phyloP scores from a whole-genome alignment of 2,329 filamentous ascomycete genomes.

The Cadophora luteo-olivacea region DNA sequence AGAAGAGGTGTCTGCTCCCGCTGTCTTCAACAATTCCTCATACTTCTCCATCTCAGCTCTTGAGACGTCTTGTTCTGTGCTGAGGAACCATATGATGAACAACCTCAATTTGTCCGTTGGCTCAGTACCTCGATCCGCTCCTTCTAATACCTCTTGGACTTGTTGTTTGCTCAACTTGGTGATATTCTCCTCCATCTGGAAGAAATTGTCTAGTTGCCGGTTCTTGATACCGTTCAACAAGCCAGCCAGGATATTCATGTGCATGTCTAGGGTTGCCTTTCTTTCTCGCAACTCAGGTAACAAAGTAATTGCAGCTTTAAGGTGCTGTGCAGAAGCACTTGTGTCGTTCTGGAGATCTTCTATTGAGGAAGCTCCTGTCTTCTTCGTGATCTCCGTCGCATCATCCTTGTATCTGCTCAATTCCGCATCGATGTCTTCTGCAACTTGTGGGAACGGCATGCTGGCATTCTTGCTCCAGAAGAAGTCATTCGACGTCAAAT shows the following conservation, averaged over 20 bases:
- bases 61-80: conserved; percentile 86
- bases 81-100: conserved; percentile 97
- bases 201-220: conserved; percentile 93
- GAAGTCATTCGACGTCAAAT: conserved; percentile 88
- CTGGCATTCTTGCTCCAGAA: conserved; percentile 96
- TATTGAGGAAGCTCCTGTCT: conserved; percentile 89
- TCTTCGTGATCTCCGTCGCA: conserved; percentile 90
- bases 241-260: conserved; percentile 96
- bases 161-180: conserved; percentile 90
- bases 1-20: conserved; percentile 77
- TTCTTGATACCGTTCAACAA: conserved; percentile 83
- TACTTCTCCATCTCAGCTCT: conserved; percentile 85
- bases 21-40: conserved; percentile 79
- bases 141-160: conserved; percentile 85
- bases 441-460: conserved; percentile 91
- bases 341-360: conserved; percentile 93
- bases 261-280: conserved; percentile 94
- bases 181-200: conserved; percentile 91
- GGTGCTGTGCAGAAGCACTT: conserved; percentile 86
- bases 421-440: conserved; percentile 94
- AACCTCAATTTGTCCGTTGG: conserved; percentile 88
- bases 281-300: conserved; percentile 91
- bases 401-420: conserved; percentile 96
- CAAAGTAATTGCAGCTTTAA: conserved; percentile 94
- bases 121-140: conserved; percentile 80